Percentiles rank a stretch among this genome's conserved stretches.
Evolutionary conservation across 805 yeast species (phyloP).

Genomic region (Yarrowia phangngaensis): DNA sequence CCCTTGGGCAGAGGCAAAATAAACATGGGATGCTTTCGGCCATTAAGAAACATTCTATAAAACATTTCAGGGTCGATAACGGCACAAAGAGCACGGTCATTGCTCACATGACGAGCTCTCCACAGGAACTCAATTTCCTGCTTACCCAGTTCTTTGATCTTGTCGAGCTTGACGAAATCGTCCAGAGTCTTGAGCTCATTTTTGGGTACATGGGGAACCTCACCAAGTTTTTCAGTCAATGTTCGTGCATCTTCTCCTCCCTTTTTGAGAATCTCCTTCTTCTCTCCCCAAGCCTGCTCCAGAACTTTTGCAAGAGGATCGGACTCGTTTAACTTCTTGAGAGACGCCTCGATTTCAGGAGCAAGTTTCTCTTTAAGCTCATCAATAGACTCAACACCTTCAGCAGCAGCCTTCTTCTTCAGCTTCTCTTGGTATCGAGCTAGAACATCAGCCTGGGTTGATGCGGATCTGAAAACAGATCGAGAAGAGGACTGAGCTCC

Average conservation of each 20-base stretch:
- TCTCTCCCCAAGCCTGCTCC: slow-evolving; percentile 7
- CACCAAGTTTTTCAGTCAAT: slow-evolving; percentile 30
- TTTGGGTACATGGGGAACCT: slow-evolving; percentile 42
- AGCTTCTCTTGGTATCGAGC: slow-evolving; percentile 45
- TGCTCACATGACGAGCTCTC: slow-evolving; percentile 76
- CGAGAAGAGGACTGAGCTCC: not conserved
- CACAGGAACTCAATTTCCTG: slow-evolving; percentile 76
- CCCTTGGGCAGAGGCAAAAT: slow-evolving; percentile 79
- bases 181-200: slow-evolving; percentile 58
- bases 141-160: slow-evolving; percentile 51
- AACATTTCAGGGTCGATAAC: slow-evolving; percentile 56
- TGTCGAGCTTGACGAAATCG: slow-evolving; percentile 67
- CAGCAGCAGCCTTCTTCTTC: slow-evolving; percentile 40
- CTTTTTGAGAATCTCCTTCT: slow-evolving; percentile 1
- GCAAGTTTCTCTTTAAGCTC: slow-evolving; percentile 61
- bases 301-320: slow-evolving; percentile 49
- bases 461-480: too few relatives aligned
- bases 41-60: slow-evolving; percentile 58
- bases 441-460: slow-evolving; percentile 36
- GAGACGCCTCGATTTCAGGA: slow-evolving; percentile 55
- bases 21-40: slow-evolving; percentile 73
- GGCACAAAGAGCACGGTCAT: slow-evolving; percentile 62
- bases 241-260: slow-evolving; percentile 34
- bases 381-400: slow-evolving; percentile 49
- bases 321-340: slow-evolving; percentile 53